Base-by-base conservation (phyloP, 441 rosid species). In the Corymbia citriodora region DNA sequence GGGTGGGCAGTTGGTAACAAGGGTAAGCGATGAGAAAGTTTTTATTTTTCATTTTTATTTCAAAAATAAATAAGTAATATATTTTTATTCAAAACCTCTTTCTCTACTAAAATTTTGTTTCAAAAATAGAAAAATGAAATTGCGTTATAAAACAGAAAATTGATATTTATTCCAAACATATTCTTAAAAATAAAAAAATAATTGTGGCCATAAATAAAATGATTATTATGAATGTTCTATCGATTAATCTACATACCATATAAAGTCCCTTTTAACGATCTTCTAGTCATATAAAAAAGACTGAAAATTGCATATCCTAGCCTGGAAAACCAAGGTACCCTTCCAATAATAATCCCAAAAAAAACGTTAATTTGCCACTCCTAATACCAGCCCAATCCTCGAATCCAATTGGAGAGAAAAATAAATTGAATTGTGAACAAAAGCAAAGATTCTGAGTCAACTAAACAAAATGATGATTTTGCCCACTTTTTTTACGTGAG, bases 341-440 rank as follows among this genome's bases (percentile, higher is more conserved):
- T 63, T 29, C 15, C 18, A 9, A 7, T 63, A 6, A 61, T 63
- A 29, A 63, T 63, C 36, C 29, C 36, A 27, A 61, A 27, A 12
- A 5, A 6, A 12, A 1, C 13, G 1, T 2, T 12, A 12, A 61
- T 61, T 61, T 6, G 31, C 68, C 31, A 61, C 31, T 61, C 27
- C 68, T 61, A 0, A 61, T 16, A 10, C 1, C 68, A 0, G 4
- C 31, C 70, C 7, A 27, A 27, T 61, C 4, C 68, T 61, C 29
- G 4, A 61, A 61, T 61, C 70, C 8, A 17, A 3, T 27, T 12
- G 40, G 40, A 36, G 40, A 36, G 40, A 36, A 36, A 36, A 25
- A 59, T 25, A 59, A 1, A 59, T 59, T 3, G 1, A 59, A 59
- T 0, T 25, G n/a, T 7, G 3, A 14, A 59, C 0, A 59, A 25